These are phyloP conservation scores for Toxicodendron radicans DNA, from an alignment of 345 rosid genomes.

Conservation along the genomic window DNA sequence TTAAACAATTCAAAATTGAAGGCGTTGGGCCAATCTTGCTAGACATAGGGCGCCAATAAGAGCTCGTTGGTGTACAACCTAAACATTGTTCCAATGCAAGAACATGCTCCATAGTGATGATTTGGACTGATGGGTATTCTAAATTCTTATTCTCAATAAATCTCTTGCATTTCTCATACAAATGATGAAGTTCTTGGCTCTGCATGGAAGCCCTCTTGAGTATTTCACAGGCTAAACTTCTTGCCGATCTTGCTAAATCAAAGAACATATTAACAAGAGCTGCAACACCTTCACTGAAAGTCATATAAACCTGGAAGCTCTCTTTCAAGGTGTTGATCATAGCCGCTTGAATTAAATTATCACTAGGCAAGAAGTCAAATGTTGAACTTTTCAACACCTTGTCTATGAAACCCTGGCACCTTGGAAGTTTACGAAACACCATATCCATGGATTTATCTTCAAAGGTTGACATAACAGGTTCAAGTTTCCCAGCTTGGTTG, in stretches of 20 bases:
- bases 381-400: constrained; percentile 64
- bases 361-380: constrained; percentile 22
- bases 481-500: constrained; percentile 84
- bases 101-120: constrained; percentile 56
- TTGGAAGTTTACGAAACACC: constrained; percentile 63
- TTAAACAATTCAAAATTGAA: constrained; percentile 16
- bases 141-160: constrained; percentile 47
- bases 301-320: constrained; percentile 74
- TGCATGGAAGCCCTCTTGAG: constrained; percentile 63
- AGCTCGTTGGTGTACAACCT: constrained; percentile 3
- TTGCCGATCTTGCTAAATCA: constrained; percentile 61
- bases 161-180: constrained; percentile 59
- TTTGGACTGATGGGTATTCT: constrained; percentile 68
- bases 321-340: constrained; percentile 71
- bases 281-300: constrained; percentile 51
- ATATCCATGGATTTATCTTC: constrained; percentile 51
- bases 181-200: constrained; percentile 43
- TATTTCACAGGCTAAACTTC: constrained; percentile 62
- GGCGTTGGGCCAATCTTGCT: constrained; percentile 12
- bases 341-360: constrained; percentile 58
- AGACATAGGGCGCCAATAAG: constrained; percentile 4
- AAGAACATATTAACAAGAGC: constrained; percentile 56
- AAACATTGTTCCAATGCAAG: constrained; percentile 58
- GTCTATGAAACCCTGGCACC: constrained; percentile 61
- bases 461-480: constrained; percentile 53